Conservation (phyloP, 2,329 filamentous ascomycete species). For the Magnaporthiopsis incrustans region DNA sequence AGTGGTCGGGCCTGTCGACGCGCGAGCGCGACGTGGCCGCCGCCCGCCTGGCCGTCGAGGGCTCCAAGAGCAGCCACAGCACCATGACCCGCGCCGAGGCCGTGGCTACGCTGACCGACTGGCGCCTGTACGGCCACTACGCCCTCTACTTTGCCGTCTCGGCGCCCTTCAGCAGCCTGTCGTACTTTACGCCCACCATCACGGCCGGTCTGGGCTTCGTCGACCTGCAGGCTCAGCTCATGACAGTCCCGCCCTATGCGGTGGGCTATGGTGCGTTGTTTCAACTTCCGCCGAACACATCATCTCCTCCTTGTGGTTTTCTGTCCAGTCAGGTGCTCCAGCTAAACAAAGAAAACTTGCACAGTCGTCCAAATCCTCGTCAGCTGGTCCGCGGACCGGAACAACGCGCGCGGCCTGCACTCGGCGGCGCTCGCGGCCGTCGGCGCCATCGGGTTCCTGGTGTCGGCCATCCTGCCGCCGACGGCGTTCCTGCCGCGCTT, state of each 20-base stretch:
- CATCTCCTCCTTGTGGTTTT: no score
- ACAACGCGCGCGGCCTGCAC: slow-evolving; percentile 40
- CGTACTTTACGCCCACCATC: slow-evolving; percentile 55
- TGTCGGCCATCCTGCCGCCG: slow-evolving; percentile 43
- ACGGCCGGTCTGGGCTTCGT: slow-evolving; percentile 42
- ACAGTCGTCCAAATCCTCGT: slow-evolving; percentile 26
- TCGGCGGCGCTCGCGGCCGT: slow-evolving; percentile 39
- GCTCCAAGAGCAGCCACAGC: slow-evolving; percentile 50
- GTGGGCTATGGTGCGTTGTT: slow-evolving; percentile 48
- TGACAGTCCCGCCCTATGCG: slow-evolving; percentile 59
- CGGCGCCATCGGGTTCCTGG: slow-evolving; percentile 46
- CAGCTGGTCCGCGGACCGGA: slow-evolving; percentile 40
- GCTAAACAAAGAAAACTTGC: background rate
- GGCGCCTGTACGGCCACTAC: slow-evolving; percentile 61
- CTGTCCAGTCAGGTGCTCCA: background rate
- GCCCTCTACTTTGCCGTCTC: slow-evolving; percentile 43
- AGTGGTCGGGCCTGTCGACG: slow-evolving; percentile 51
- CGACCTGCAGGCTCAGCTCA: slow-evolving; percentile 51
- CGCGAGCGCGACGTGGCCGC: slow-evolving; percentile 50
- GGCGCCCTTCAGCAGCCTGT: slow-evolving; percentile 50
- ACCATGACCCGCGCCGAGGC: slow-evolving; percentile 59
- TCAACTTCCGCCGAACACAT: no score
- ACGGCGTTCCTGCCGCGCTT: slow-evolving; percentile 40
- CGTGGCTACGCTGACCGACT: slow-evolving; percentile 58
- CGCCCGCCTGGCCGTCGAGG: slow-evolving; percentile 35